Evolutionary conservation across 495 filamentous ascomycete genomes (phyloP).

Genomic region (Trichoderma virens): DNA sequence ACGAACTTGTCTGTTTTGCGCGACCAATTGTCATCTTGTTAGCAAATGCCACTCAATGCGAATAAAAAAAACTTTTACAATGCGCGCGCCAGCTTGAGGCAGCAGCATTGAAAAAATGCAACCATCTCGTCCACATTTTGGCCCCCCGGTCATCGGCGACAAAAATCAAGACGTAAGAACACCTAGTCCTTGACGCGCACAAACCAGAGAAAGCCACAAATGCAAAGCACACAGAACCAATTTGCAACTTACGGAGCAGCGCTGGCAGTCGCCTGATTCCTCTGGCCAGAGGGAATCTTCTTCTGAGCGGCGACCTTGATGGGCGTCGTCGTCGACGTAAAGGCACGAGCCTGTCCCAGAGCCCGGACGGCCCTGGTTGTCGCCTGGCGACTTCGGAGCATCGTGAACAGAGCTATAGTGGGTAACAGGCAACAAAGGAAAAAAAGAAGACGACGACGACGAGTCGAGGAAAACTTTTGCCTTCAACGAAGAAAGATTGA

Average conservation of each 20-base stretch:
- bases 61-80: background rate
- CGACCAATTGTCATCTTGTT: background rate
- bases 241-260: conserved; percentile 9
- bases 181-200: background rate
- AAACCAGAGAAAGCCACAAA: background rate
- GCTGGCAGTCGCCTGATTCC: background rate
- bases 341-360: background rate
- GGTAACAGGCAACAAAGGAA: background rate
- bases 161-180: background rate
- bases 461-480: background rate
- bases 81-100: background rate
- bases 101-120: background rate
- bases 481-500: background rate
- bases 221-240: background rate
- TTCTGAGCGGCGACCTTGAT: background rate
- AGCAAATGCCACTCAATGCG: background rate
- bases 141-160: background rate
- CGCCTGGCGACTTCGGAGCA: conserved; percentile 12
- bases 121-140: background rate
- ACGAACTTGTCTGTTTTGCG: conserved; percentile 27
- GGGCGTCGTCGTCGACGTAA: conserved; percentile 5
- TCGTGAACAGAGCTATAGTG: conserved; percentile 5
- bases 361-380: conserved; percentile 4
- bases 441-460: too few relatives aligned
- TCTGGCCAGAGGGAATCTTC: conserved; percentile 3